These are phyloP conservation scores for Penicillium sp. DNA, from an alignment of 2,329 filamentous ascomycete genomes.

Conservation along the genomic window DNA sequence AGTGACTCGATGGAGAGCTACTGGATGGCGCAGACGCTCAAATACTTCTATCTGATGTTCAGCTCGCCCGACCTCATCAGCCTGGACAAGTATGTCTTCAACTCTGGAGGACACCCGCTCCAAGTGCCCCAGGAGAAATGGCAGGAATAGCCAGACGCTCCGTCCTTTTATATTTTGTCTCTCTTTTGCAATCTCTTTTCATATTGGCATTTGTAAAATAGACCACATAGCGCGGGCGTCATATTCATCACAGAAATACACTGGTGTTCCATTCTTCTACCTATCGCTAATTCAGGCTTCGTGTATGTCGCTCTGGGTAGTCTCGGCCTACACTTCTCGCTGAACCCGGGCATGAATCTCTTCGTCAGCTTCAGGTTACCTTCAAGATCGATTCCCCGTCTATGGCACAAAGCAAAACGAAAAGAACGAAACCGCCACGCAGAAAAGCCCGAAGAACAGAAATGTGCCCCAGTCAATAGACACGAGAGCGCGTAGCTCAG, in stretches of 20 bases:
- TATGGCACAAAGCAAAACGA: too few species aligned
- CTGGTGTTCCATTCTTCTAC: too few species aligned
- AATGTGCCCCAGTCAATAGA: conserved; percentile 51
- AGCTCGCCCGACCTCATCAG: conserved; percentile 63
- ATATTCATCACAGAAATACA: too few species aligned
- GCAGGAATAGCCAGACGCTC: too few species aligned
- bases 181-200: too few species aligned
- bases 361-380: conserved; percentile 23
- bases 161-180: too few species aligned
- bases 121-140: conserved; percentile 37
- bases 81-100: conserved; percentile 56
- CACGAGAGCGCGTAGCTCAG: conserved; percentile 22
- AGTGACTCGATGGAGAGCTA: conserved; percentile 78
- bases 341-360: conserved; percentile 3
- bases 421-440: too few species aligned
- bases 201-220: too few species aligned
- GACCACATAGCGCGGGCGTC: conserved; percentile 8
- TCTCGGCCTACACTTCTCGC: conserved; percentile 7
- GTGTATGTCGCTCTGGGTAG: too few species aligned
- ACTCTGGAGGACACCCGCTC: conserved; percentile 56
- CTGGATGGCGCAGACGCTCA: conserved; percentile 86
- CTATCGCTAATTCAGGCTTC: too few species aligned
- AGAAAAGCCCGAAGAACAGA: conserved; percentile 55
- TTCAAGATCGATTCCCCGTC: too few species aligned
- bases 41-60: conserved; percentile 87